Conservation (phyloP, 139 green algal genomes). For the Picochlorum sp. region DNA sequence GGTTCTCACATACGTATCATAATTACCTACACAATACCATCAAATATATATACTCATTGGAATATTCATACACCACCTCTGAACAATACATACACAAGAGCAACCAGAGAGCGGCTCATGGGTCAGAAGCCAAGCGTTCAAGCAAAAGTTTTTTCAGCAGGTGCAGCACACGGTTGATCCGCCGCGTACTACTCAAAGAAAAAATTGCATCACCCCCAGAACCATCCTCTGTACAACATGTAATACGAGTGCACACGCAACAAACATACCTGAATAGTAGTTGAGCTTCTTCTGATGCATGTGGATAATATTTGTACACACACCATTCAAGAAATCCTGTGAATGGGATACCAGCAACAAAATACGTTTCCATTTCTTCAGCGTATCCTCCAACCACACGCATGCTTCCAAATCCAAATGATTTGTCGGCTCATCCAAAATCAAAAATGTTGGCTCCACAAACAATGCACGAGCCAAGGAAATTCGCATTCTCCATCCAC, state of each 20-base stretch:
- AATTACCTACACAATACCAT: constrained; percentile 51
- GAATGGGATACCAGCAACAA: constrained; percentile 86
- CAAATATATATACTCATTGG: neutral
- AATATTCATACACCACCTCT: neutral
- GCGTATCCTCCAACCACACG: constrained; percentile 93
- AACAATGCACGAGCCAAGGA: constrained; percentile 88
- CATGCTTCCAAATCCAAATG: constrained; percentile 69
- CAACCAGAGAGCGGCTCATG: neutral
- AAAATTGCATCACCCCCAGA: constrained; percentile 19
- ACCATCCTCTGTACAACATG: neutral
- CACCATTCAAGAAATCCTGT: constrained; percentile 94
- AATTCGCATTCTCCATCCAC: constrained; percentile 95
- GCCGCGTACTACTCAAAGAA: constrained; percentile 12
- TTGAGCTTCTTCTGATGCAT: constrained; percentile 85
- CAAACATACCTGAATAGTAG: constrained; percentile 72
- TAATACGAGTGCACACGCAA: neutral
- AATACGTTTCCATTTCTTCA: constrained; percentile 85
- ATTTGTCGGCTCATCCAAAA: constrained; percentile 76
- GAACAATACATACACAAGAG: neutral
- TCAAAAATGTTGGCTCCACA: constrained; percentile 78
- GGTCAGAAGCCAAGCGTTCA: constrained; percentile 39
- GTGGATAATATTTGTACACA: constrained; percentile 96
- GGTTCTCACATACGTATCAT: constrained; percentile 83
- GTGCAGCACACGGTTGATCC: constrained; percentile 23
- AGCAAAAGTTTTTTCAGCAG: constrained; percentile 22